Evolutionary conservation across 805 yeast species (phyloP), one percentile per base, ranked within the genome.

Genomic region (Lachancea lanzarotensis): DNA sequence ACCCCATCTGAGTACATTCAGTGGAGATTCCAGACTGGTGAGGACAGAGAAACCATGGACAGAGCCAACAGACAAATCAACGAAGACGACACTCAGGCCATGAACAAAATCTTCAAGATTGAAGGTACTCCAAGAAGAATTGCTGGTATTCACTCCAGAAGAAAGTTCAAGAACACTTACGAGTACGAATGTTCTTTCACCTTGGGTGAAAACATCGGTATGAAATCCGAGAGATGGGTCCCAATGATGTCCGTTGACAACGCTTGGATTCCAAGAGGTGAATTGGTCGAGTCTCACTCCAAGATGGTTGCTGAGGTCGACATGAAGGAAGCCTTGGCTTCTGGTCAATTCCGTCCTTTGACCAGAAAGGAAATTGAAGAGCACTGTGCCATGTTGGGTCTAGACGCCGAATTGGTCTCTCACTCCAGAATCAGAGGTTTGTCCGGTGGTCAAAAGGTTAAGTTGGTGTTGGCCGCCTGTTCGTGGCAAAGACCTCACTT

Each of bases 1-100:
- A 93, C 99, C 68, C 98, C 98, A 70, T 89, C 97, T 67, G 98
- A 93, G 81, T 93, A 93, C 80, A 93, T 93, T 65, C 98, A 93
- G 80, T 93, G 98, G 98, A 93, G 98, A 84, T 93, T 91, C 97
- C 98, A 93, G 81, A 93, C 98, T 70, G 98, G 98, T 90, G 98
- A 93, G 81, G 98, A 93, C 76, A 89, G 98, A 80, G 98, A 93
- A 81, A 93, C 98, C 76, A 93, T 93, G 98, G 98, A 93, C 81
- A 87, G 98, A 80, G 98, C 98, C 71, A 88, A 95, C 74, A 88
- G 98, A 81, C 91, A 84, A 73, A 89, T 93, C 72, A 89, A 85
- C 70, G 98, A 93, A 79, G 75, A 79, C 63, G 98, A 93, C 76
- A 97, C 90, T 80, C 80, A 83, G 74, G 87, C 95, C 70, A 93